A percentile compares a stretch with the other conserved stretches of the same genome.
Conservation (phyloP, 805 yeast genomes). For the Candida methanosorbosa region DNA sequence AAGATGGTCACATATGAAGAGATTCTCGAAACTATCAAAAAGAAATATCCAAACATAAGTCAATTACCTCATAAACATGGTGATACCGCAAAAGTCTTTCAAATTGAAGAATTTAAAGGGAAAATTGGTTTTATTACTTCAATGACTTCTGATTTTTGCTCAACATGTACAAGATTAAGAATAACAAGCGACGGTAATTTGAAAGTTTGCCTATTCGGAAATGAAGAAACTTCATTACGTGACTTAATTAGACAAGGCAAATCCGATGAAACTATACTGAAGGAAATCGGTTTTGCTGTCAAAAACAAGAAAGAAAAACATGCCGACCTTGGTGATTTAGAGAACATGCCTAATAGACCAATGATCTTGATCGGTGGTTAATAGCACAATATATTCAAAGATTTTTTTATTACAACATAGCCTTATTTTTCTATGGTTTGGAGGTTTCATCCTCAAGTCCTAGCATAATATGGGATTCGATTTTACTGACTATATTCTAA, state of each 20-base stretch:
- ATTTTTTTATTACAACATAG: background rate
- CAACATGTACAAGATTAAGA: constrained; percentile 42
- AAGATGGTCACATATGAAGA: constrained; percentile 39
- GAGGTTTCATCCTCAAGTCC: no score
- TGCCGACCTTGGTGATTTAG: constrained; percentile 40
- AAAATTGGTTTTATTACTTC: constrained; percentile 45
- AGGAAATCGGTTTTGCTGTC: constrained; percentile 37
- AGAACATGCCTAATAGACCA: constrained; percentile 40
- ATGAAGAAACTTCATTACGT: constrained; percentile 38
- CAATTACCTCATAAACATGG: constrained; percentile 25
- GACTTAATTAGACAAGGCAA: constrained; percentile 32
- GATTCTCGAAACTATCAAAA: constrained; percentile 26
- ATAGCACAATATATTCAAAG: constrained; percentile 3
- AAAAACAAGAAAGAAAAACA: constrained; percentile 39
- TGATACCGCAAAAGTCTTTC: constrained; percentile 41
- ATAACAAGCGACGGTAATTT: constrained; percentile 46
- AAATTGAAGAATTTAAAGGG: constrained; percentile 34
- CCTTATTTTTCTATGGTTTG: no score
- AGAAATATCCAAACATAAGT: constrained; percentile 20
- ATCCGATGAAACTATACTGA: constrained; percentile 26
- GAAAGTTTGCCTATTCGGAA: constrained; percentile 47
- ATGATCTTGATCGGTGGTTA: constrained; percentile 52
- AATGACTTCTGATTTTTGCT: constrained; percentile 46
- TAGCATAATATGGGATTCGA: no score
- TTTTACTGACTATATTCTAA: background rate